Conservation (phyloP, 2,329 filamentous ascomycete species). For the Xylariaceae sp. region DNA sequence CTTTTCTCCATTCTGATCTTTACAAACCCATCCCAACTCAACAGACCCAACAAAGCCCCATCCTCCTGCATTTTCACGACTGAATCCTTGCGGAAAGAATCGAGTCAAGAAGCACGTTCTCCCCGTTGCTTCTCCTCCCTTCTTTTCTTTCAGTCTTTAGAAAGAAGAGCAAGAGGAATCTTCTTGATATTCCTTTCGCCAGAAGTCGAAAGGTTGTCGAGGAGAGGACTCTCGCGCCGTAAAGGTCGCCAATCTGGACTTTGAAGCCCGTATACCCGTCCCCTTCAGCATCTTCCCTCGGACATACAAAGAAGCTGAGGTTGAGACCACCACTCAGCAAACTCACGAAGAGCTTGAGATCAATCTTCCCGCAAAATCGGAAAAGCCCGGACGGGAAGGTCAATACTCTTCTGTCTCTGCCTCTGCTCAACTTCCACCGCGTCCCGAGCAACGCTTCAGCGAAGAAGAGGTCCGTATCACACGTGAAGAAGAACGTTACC, state of each 20-base stretch:
- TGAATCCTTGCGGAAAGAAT: slow-evolving; percentile 38
- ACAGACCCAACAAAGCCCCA: slow-evolving; percentile 37
- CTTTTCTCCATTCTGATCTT: slow-evolving; percentile 36
- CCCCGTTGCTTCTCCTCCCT: slow-evolving; percentile 43
- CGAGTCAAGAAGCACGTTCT: slow-evolving; percentile 39
- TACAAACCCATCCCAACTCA: slow-evolving; percentile 27
- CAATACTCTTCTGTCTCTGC: slow-evolving; percentile 75
- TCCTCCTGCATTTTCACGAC: slow-evolving; percentile 39
- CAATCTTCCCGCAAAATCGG: slow-evolving; percentile 64
- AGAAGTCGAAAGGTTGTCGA: slow-evolving; percentile 47
- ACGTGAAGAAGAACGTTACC: slow-evolving; percentile 75
- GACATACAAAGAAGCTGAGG: slow-evolving; percentile 77
- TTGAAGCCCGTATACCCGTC: slow-evolving; percentile 98
- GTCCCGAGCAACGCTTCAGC: slow-evolving; percentile 65
- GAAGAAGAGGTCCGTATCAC: slow-evolving; percentile 85
- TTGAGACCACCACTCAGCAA: slow-evolving; percentile 53
- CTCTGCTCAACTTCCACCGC: slow-evolving; percentile 65
- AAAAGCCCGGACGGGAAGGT: slow-evolving; percentile 98
- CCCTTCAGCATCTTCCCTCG: slow-evolving; percentile 99
- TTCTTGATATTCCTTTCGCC: slow-evolving; percentile 67
- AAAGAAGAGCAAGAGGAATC: slow-evolving; percentile 68
- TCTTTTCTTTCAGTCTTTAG: slow-evolving; percentile 47
- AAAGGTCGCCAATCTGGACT: slow-evolving; percentile 98
- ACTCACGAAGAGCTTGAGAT: slow-evolving; percentile 89
- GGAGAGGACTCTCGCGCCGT: slow-evolving; percentile 49